These are phyloP conservation scores for Hyaloscypha hepaticicola DNA, from an alignment of 495 filamentous ascomycete species.

Conservation along the genomic window DNA sequence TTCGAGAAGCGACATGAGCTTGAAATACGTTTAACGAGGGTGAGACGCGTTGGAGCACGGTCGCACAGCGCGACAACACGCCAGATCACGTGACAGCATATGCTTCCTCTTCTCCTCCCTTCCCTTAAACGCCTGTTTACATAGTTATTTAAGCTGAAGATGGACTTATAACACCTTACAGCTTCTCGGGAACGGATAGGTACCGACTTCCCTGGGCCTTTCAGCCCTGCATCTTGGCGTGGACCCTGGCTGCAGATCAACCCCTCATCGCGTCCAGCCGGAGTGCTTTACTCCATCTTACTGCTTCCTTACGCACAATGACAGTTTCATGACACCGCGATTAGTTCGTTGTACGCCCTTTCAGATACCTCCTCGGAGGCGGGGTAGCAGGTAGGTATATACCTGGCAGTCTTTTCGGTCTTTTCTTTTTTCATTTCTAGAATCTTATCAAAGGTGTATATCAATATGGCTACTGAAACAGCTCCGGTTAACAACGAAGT, in stretches of 20 bases:
- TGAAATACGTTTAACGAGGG: neutral
- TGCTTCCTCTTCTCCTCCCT: no score
- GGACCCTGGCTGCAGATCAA: neutral
- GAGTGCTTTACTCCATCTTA: slow-evolving; percentile 2
- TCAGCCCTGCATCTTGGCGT: neutral
- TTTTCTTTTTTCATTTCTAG: neutral
- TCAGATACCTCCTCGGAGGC: neutral
- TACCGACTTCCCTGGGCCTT: neutral
- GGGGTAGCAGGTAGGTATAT: neutral
- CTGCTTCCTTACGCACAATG: neutral
- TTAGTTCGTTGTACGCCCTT: neutral
- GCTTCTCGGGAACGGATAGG: no score
- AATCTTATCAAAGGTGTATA: neutral
- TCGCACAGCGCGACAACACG: no score
- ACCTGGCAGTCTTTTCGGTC: neutral
- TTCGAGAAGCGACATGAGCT: neutral
- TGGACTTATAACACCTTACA: no score
- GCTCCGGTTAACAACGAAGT: neutral
- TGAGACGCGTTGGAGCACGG: neutral
- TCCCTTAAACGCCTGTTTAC: neutral
- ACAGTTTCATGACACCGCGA: neutral
- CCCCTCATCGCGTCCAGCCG: neutral
- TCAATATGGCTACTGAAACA: neutral
- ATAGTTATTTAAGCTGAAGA: neutral
- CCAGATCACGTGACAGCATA: neutral